These are phyloP conservation scores for Neurospora sp. DNA, from an alignment of 495 filamentous ascomycete species.

Conservation along the genomic window DNA sequence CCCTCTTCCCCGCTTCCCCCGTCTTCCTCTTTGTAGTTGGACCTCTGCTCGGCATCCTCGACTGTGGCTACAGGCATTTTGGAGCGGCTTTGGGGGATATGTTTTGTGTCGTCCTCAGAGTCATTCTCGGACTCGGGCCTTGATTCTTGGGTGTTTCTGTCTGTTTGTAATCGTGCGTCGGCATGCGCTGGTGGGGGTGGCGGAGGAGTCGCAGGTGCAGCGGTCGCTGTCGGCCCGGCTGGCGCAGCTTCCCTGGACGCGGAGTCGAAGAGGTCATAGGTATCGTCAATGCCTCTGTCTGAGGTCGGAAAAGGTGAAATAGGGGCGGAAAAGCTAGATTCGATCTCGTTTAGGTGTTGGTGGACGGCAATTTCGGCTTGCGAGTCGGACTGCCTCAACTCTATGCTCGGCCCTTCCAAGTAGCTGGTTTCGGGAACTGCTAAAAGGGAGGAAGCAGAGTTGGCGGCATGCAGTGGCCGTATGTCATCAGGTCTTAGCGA, in stretches of 20 bases:
- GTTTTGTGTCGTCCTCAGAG: not conserved
- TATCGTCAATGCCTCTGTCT: conserved; percentile 48
- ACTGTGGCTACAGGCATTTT: not conserved
- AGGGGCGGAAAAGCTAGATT: conserved; percentile 70
- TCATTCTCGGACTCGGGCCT: not conserved
- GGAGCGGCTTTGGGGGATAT: not conserved
- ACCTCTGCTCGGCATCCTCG: conserved; percentile 6
- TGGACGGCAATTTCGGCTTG: conserved; percentile 36
- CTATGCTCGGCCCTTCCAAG: conserved; percentile 31
- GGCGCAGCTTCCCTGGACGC: conserved; percentile 21
- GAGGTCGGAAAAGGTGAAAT: conserved; percentile 36
- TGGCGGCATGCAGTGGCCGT: conserved; percentile 12
- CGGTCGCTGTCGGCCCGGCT: conserved; percentile 2
- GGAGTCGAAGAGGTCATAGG: conserved; percentile 48
- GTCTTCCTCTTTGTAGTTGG: not conserved
- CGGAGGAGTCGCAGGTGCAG: not conserved
- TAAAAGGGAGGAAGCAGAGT: not conserved
- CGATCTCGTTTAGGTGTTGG: conserved; percentile 68
- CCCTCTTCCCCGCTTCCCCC: not conserved
- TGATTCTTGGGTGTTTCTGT: not conserved
- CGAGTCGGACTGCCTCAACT: conserved; percentile 29
- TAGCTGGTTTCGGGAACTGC: conserved; percentile 30
- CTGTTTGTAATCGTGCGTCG: conserved; percentile 1
- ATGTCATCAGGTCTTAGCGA: conserved; percentile 17
- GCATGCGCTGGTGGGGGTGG: not conserved